phyloP scores from a whole-genome alignment of 768 basidiomycete species.

The Heimioporus sp. region DNA sequence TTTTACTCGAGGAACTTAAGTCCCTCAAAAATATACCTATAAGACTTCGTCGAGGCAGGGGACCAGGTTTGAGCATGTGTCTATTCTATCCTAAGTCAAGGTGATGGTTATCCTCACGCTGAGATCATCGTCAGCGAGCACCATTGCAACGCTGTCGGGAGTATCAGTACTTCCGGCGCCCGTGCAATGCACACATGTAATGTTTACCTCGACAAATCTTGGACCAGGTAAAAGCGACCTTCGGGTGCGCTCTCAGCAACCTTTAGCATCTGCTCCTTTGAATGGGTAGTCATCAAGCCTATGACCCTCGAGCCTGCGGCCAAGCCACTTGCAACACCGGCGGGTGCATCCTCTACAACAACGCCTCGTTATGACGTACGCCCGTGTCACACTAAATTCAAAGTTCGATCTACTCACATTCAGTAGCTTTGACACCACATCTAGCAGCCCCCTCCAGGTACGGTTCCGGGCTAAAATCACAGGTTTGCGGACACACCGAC shows the following conservation, averaged over 20 bases:
- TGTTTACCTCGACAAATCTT: conserved; percentile 65
- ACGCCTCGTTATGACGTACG: conserved; percentile 47
- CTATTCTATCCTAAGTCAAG: conserved; percentile 3
- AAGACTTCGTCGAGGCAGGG: neutral
- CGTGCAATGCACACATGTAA: neutral
- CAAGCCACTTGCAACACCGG: conserved; percentile 75
- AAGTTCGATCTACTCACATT: conserved; percentile 18
- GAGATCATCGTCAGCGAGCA: conserved; percentile 27
- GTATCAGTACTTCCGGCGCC: neutral
- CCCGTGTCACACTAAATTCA: neutral
- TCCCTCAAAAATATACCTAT: conserved; percentile 4
- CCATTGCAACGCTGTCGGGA: conserved; percentile 26
- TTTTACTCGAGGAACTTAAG: neutral
- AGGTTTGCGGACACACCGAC: conserved; percentile 1
- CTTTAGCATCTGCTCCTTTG: conserved; percentile 61
- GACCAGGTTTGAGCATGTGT: neutral
- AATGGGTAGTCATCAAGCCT: conserved; percentile 80
- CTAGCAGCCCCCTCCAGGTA: conserved; percentile 82
- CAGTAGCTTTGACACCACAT: conserved; percentile 54
- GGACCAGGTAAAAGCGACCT: conserved; percentile 52
- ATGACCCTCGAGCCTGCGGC: conserved; percentile 84
- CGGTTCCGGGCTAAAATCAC: conserved; percentile 67
- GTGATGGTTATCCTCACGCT: conserved; percentile 37
- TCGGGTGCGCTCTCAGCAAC: conserved; percentile 46
- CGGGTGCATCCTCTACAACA: conserved; percentile 91